phyloP scores from a whole-genome alignment of 2,329 filamentous ascomycete genomes.

The Epichloe gansuensis region DNA sequence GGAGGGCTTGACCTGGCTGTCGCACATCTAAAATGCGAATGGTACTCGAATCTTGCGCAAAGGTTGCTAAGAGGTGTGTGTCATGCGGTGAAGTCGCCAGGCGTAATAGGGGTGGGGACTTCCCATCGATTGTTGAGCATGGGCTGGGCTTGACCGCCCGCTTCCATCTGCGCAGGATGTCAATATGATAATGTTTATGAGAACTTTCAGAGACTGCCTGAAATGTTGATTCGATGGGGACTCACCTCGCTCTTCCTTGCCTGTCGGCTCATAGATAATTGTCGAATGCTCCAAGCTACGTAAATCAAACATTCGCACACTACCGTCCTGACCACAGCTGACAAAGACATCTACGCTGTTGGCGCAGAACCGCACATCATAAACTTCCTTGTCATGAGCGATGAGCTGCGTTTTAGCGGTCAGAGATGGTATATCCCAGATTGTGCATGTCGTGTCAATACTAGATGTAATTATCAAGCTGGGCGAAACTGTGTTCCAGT shows the following conservation, averaged over 20 bases:
- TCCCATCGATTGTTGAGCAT: conserved; percentile 65
- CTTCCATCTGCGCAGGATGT: conserved; percentile 30
- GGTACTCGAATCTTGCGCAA: conserved; percentile 82
- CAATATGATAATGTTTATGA: conserved; percentile 5
- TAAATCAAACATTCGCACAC: conserved; percentile 96
- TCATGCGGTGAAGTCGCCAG: conserved; percentile 90
- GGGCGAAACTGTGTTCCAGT: conserved; percentile 96
- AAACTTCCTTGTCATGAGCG: conserved; percentile 97
- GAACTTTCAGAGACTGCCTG: not conserved
- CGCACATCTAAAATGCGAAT: conserved; percentile 94
- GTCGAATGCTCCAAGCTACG: conserved; percentile 94
- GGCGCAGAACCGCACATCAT: conserved; percentile 95
- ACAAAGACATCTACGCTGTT: conserved; percentile 98
- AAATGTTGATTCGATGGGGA: not conserved
- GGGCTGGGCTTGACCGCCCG: conserved; percentile 58
- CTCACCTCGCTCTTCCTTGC: conserved; percentile 66
- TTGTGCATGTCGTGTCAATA: conserved; percentile 97
- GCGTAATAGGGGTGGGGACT: conserved; percentile 68
- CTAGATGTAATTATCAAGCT: conserved; percentile 97
- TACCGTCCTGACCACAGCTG: conserved; percentile 92
- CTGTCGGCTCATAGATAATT: conserved; percentile 95
- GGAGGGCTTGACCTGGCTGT: conserved; percentile 86
- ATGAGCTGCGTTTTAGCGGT: conserved; percentile 98
- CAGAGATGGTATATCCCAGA: conserved; percentile 97
- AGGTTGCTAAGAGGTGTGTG: conserved; percentile 90